These are phyloP conservation scores for Cadophora luteo-olivacea DNA, from an alignment of 2,329 filamentous ascomycete species.

Conservation along the genomic window DNA sequence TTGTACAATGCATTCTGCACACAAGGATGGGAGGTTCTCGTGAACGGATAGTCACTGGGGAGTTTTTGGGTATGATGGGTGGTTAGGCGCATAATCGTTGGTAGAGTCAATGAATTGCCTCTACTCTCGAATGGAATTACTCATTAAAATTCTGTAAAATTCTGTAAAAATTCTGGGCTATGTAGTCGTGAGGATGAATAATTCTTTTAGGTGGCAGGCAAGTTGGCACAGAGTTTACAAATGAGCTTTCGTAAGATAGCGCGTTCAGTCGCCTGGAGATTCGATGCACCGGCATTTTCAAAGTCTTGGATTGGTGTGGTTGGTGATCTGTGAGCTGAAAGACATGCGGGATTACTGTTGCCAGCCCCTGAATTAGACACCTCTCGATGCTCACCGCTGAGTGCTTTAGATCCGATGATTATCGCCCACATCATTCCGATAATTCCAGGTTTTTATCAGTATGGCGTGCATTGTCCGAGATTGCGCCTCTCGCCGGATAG, in stretches of 20 bases:
- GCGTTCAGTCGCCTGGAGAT: background rate
- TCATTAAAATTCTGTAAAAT: background rate
- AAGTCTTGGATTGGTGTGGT: background rate
- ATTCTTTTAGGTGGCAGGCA: background rate
- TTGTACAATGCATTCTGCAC: background rate
- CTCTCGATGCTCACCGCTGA: background rate
- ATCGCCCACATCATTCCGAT: background rate
- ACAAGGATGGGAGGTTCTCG: slow-evolving; percentile 10
- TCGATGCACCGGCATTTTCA: background rate
- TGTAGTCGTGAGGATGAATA: background rate
- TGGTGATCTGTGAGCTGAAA: slow-evolving; percentile 7
- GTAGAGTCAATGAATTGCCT: background rate
- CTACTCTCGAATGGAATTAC: background rate
- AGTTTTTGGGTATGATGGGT: slow-evolving; percentile 5
- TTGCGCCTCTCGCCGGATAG: background rate
- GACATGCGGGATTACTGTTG: background rate
- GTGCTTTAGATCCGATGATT: background rate
- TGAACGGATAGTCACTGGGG: background rate
- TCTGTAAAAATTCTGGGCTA: background rate
- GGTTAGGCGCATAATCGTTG: background rate
- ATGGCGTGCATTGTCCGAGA: background rate
- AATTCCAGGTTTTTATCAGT: background rate
- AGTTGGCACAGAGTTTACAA: background rate
- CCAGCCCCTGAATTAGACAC: slow-evolving; percentile 4
- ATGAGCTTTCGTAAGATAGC: background rate